Evolutionary conservation across 2,329 filamentous ascomycete genomes (phyloP).

Genomic region (Ambrosiella cleistominuta): DNA sequence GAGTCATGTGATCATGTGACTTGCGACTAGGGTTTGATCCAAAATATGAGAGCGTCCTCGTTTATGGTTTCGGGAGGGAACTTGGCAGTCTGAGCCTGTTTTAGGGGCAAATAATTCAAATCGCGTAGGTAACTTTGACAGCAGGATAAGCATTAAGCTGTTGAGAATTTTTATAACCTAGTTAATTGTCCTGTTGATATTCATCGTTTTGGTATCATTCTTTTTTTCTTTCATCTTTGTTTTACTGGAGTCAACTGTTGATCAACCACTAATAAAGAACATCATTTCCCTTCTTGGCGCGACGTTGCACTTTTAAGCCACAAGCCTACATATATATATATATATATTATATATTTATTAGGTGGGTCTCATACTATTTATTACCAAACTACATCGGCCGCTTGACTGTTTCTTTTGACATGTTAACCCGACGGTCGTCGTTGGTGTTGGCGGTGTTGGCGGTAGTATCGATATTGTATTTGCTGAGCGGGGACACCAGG

Average conservation of each 20-base stretch:
- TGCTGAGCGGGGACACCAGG: conserved; percentile 24
- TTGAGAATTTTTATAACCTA: neutral
- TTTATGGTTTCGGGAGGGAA: too few relatives aligned
- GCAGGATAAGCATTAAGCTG: neutral
- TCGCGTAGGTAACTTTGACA: too few relatives aligned
- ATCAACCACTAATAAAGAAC: too few relatives aligned
- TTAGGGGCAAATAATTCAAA: too few relatives aligned
- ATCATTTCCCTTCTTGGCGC: too few relatives aligned
- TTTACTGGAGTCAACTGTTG: neutral
- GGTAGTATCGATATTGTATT: conserved; percentile 40
- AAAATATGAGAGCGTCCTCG: too few relatives aligned
- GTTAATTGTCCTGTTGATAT: neutral
- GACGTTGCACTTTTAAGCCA: too few relatives aligned
- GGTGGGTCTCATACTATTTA: neutral
- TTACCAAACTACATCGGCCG: neutral
- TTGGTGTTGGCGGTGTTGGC: conserved; percentile 36
- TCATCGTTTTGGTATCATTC: neutral
- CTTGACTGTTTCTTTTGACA: neutral
- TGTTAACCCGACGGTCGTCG: conserved; percentile 36
- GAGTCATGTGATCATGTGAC: too few relatives aligned
- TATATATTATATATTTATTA: too few relatives aligned
- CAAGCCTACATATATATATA: too few relatives aligned
- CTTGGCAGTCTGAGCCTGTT: too few relatives aligned
- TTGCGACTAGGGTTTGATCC: too few relatives aligned
- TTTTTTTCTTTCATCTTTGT: neutral